These are phyloP conservation scores for Phoenix dactylifera DNA, from an alignment of 176 grass and related monocot species.

Conservation along the genomic window DNA sequence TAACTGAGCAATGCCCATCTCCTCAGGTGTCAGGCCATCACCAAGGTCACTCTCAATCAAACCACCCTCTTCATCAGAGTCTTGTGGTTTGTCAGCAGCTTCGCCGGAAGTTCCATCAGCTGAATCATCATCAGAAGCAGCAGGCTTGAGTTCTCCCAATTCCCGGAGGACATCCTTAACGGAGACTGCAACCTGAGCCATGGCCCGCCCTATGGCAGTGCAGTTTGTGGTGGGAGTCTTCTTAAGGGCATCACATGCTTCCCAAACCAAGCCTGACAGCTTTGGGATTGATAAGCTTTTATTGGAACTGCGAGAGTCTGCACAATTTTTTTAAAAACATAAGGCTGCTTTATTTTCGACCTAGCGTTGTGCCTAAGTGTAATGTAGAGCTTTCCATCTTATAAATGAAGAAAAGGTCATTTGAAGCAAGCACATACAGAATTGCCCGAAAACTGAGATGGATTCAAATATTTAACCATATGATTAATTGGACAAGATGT, in stretches of 20 bases:
- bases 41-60: slow-evolving; percentile 44
- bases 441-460: no score
- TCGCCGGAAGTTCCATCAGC: slow-evolving; percentile 32
- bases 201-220: slow-evolving; percentile 59
- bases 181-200: slow-evolving; percentile 61
- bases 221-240: slow-evolving; percentile 70
- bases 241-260: slow-evolving; percentile 76
- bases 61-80: slow-evolving; percentile 51
- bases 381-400: no score
- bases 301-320: slow-evolving; percentile 45
- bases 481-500: no score
- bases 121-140: slow-evolving; percentile 16
- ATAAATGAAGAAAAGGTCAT: no score
- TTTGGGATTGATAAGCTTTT: slow-evolving; percentile 46
- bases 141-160: slow-evolving; percentile 71
- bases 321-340: slow-evolving; percentile 1
- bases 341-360: neutral
- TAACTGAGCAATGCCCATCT: slow-evolving; percentile 48
- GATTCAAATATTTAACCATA: no score
- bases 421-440: no score
- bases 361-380: no score
- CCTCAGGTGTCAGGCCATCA: slow-evolving; percentile 61
- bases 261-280: slow-evolving; percentile 66
- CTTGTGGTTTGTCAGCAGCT: slow-evolving; percentile 15
- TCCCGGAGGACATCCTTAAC: slow-evolving; percentile 83